Evolutionary conservation across 305 asterid species (phyloP).

Genomic region (Solanum hybrid): DNA sequence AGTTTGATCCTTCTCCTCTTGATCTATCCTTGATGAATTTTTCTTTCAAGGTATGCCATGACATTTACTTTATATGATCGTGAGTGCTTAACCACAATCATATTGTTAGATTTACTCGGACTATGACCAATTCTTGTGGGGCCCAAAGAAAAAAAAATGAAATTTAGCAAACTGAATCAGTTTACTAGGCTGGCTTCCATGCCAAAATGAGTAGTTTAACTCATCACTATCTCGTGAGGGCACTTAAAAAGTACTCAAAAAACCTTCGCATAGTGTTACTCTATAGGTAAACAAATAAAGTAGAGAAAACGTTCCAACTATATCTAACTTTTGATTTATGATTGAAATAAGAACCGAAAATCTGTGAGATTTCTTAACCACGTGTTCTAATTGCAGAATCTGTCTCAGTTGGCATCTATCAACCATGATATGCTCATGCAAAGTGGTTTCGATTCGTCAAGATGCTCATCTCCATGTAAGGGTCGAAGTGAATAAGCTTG

Average conservation of each 20-base stretch:
- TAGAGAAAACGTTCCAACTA: neutral
- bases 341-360: neutral
- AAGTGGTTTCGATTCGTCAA: conserved; percentile 55
- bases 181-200: neutral
- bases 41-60: conserved; percentile 72
- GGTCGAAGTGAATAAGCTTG: conserved; percentile 11
- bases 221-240: neutral
- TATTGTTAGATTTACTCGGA: neutral
- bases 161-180: neutral
- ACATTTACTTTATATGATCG: neutral
- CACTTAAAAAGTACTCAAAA: neutral
- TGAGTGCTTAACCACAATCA: neutral
- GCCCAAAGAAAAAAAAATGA: neutral
- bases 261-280: neutral
- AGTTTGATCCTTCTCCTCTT: conserved; percentile 58
- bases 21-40: conserved; percentile 82
- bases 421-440: conserved; percentile 81
- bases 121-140: neutral
- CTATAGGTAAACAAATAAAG: neutral
- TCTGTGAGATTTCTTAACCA: neutral
- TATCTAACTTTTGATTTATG: neutral
- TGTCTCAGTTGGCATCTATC: conserved; percentile 86
- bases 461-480: conserved; percentile 51
- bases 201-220: neutral
- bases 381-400: conserved; percentile 41